phyloP scores from a whole-genome alignment of 148 eudicot species.

The Rhododendron williamsianum region DNA sequence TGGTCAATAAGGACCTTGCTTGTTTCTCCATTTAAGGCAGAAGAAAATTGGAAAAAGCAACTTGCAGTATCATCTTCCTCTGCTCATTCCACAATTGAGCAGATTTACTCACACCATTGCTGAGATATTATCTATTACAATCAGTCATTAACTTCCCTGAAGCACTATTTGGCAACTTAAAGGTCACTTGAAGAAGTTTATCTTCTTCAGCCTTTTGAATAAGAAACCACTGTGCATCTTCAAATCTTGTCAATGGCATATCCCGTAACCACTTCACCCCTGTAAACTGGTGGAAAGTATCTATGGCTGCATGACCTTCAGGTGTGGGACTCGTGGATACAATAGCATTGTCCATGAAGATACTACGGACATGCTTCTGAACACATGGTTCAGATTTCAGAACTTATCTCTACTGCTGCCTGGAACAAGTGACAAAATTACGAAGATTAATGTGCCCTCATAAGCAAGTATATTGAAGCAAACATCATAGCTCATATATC shows the following conservation, averaged over 20 bases:
- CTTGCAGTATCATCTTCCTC: no score
- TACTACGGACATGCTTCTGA: slow-evolving; percentile 83
- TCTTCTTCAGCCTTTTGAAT: slow-evolving; percentile 97
- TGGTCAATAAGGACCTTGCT: no score
- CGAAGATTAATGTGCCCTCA: slow-evolving; percentile 1
- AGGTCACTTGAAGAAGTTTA: slow-evolving; percentile 80
- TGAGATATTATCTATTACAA: slow-evolving; percentile 47
- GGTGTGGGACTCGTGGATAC: slow-evolving; percentile 83
- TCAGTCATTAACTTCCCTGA: slow-evolving; percentile 58
- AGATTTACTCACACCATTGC: slow-evolving; percentile 85
- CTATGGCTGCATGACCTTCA: slow-evolving; percentile 68
- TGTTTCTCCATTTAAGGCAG: no score
- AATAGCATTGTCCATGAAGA: slow-evolving; percentile 75
- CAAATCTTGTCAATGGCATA: no score
- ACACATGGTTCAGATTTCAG: slow-evolving; percentile 93
- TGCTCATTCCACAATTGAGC: slow-evolving; percentile 53
- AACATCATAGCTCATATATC: background rate
- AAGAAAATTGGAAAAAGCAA: no score
- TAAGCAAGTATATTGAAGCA: background rate
- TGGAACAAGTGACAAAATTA: slow-evolving; percentile 24
- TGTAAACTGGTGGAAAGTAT: slow-evolving; percentile 75
- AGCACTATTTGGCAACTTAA: slow-evolving; percentile 59
- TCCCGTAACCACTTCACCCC: slow-evolving; percentile 72
- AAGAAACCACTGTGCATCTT: slow-evolving; percentile 89
- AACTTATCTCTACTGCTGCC: slow-evolving; percentile 93